phyloP scores from a whole-genome alignment of 129 eudicot genomes.

The Smallanthus sonchifolius region DNA sequence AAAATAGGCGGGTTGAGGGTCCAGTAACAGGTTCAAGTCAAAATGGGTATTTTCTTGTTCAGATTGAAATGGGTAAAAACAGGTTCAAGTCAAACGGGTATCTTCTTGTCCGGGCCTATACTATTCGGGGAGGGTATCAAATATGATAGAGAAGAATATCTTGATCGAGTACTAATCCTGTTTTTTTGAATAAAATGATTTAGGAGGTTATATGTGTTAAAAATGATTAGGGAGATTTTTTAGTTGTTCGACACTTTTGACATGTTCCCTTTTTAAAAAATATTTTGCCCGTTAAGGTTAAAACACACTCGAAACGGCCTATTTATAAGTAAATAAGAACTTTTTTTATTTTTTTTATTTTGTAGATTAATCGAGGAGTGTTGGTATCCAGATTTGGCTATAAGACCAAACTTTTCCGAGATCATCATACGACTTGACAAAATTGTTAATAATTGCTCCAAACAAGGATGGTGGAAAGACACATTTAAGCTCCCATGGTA shows the following conservation, averaged over 20 bases:
- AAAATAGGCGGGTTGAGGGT: neutral
- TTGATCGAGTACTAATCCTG: neutral
- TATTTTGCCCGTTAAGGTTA: neutral
- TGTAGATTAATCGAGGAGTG: conserved; percentile 89
- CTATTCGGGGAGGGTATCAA: neutral
- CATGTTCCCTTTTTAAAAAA: neutral
- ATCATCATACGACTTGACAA: conserved; percentile 70
- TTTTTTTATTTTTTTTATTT: neutral
- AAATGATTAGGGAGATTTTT: neutral
- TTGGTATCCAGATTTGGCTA: conserved; percentile 55
- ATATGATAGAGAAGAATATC: neutral
- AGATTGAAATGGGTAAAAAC: neutral
- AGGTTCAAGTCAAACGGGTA: neutral
- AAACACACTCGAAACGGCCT: neutral
- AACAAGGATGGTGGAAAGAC: conserved; percentile 96
- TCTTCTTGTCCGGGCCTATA: neutral
- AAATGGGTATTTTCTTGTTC: neutral
- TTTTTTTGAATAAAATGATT: neutral
- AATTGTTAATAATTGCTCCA: conserved; percentile 58
- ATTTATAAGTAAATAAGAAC: neutral
- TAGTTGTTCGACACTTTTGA: neutral
- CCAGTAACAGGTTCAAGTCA: neutral
- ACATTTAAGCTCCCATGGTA: conserved; percentile 94
- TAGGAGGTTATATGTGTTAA: neutral
- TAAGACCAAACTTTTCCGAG: conserved; percentile 77